Conservation (phyloP, 257 asterid species). For the Parsonsia alboflavescens region DNA sequence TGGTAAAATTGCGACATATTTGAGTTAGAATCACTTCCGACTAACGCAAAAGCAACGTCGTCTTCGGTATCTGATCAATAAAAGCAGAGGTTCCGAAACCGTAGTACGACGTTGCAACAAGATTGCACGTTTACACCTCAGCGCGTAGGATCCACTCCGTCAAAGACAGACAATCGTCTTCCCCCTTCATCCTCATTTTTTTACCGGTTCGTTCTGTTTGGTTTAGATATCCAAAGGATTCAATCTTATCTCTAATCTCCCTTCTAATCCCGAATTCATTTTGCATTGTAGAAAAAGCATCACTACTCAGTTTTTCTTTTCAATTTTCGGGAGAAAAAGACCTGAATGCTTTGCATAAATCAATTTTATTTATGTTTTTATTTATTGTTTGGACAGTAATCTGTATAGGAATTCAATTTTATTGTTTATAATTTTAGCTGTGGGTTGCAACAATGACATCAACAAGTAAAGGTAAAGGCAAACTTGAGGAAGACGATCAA, state of each 20-base stretch:
- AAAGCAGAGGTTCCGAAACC: not conserved
- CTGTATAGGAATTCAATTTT: not conserved
- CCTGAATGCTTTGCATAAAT: not conserved
- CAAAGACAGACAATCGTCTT: not conserved
- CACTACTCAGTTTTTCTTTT: not conserved
- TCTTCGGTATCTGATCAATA: not conserved
- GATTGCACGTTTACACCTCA: not conserved
- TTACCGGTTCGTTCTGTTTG: not conserved
- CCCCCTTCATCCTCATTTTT: not conserved
- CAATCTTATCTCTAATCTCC: not conserved
- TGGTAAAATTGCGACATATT: too few relatives aligned
- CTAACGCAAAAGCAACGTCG: not conserved
- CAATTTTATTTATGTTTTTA: too few relatives aligned
- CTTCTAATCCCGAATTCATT: not conserved
- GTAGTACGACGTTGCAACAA: not conserved
- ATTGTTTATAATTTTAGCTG: not conserved
- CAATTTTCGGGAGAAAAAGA: not conserved
- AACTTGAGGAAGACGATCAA: slow-evolving; percentile 37
- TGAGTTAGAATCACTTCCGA: too few relatives aligned
- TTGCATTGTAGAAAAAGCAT: not conserved
- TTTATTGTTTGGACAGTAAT: not conserved
- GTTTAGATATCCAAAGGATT: not conserved
- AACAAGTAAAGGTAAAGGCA: slow-evolving; percentile 29
- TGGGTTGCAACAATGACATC: slow-evolving; percentile 36
- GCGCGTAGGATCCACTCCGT: slow-evolving; percentile 2